Percentiles rank a stretch among this genome's conserved stretches.
Evolutionary conservation across 352 stramenopile species (phyloP).

Genomic region (Phytopythium sindhum): DNA sequence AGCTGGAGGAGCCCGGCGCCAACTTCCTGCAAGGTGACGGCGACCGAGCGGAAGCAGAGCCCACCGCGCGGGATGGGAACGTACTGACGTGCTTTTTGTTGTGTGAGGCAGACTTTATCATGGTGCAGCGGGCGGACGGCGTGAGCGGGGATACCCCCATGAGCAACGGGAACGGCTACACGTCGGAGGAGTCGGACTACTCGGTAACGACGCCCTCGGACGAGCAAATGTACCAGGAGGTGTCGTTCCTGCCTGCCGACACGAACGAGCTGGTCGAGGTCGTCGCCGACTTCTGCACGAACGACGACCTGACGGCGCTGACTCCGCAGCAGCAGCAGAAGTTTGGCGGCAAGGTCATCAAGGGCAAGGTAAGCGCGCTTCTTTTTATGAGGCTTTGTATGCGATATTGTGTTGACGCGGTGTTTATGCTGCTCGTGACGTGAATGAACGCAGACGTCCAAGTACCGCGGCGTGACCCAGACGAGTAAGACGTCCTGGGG

Average conservation of each 20-base stretch:
- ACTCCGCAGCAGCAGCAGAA: slow-evolving; percentile 38
- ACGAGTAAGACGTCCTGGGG: slow-evolving; percentile 87
- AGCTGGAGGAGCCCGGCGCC: slow-evolving; percentile 61
- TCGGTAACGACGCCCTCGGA: slow-evolving; percentile 60
- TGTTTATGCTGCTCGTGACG: not conserved
- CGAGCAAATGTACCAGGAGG: slow-evolving; percentile 74
- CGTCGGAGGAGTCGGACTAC: slow-evolving; percentile 83
- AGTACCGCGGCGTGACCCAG: slow-evolving; percentile 82
- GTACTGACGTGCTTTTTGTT: not conserved
- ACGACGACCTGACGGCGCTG: slow-evolving; percentile 42
- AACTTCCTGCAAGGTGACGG: slow-evolving; percentile 63
- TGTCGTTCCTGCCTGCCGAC: slow-evolving; percentile 65
- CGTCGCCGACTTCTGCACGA: slow-evolving; percentile 48
- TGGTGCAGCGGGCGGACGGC: slow-evolving; percentile 16
- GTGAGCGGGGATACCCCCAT: slow-evolving; percentile 43
- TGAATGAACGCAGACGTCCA: slow-evolving; percentile 56
- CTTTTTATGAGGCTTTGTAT: not conserved
- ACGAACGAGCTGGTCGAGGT: slow-evolving; percentile 63
- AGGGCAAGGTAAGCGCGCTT: slow-evolving; percentile 53
- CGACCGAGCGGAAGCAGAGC: not conserved
- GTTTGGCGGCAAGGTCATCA: slow-evolving; percentile 75
- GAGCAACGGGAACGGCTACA: slow-evolving; percentile 73
- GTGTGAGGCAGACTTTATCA: slow-evolving; percentile 41
- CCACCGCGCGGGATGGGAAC: not conserved
- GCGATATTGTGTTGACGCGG: not conserved